These are phyloP conservation scores for Mycena haematopus DNA, from an alignment of 768 basidiomycete genomes.

Conservation along the genomic window DNA sequence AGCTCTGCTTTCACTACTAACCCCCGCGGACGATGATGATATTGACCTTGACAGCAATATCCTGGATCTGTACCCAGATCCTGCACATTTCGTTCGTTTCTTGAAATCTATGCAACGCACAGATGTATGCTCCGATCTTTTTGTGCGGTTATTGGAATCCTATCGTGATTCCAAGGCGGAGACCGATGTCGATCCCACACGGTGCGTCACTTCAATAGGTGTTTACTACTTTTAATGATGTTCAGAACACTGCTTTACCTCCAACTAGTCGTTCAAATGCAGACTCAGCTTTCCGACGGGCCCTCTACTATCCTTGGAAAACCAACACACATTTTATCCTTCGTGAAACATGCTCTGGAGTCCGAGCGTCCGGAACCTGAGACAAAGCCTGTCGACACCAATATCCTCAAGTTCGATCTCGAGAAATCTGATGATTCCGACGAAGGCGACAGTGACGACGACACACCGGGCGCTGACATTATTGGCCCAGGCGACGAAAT, in stretches of 20 bases:
- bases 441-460: conserved; percentile 66
- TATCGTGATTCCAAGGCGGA: conserved; percentile 58
- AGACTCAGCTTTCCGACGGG: conserved; percentile 65
- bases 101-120: conserved; percentile 68
- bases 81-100: conserved; percentile 68
- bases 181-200: conserved; percentile 54
- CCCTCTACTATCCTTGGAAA: conserved; percentile 64
- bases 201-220: conserved; percentile 42
- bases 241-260: conserved; percentile 72
- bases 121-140: conserved; percentile 76
- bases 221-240: background rate
- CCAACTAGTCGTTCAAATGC: conserved; percentile 85
- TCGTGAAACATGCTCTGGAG: conserved; percentile 81
- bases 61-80: conserved; percentile 78
- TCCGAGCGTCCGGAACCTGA: conserved; percentile 35
- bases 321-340: conserved; percentile 78
- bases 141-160: conserved; percentile 74
- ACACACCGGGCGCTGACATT: conserved; percentile 46
- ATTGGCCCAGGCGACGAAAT: conserved; percentile 65
- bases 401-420: conserved; percentile 40
- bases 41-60: conserved; percentile 59
- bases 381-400: conserved; percentile 21
- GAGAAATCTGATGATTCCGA: conserved; percentile 45
- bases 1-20: conserved; percentile 50
- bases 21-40: conserved; percentile 59